Evolutionary conservation across 305 asterid species (phyloP), one percentile per base, ranked within the genome.

Genomic region (Withania somnifera): DNA sequence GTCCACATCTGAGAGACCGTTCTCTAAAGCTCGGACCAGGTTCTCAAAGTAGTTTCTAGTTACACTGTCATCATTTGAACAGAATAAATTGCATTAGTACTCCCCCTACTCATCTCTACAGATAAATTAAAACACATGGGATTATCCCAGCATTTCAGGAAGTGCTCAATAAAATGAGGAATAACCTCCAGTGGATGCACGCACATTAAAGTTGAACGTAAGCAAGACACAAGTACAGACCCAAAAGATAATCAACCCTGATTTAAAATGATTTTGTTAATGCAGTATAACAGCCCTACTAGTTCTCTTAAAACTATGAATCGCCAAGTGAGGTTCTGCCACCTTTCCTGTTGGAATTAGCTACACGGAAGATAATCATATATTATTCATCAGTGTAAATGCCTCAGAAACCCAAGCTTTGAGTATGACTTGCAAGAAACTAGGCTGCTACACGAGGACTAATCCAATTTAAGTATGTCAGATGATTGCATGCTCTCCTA

Each of bases 11-110:
- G 93, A 90, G 34, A 95, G 93, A 58, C 98, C 98, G 19, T 95
- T 95, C 82, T 95, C 98, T 85, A 93, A 86, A 64, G 98, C 98
- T 83, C 89, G 91, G 30, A 95, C 97, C 73, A 95, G 93, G 84
- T 95, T 95, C 90, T 95, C 98, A 84, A 95, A 95, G 90, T 90
- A 95, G 86, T 92, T 95, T 91, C 91, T 89, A 20, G 98, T 95
- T 83, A 95, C 98, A 40, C 98, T 95, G 98, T 90, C 87, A 76
- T 83, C 57, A 82, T 79, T 63, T 73, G 77, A 82, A 81, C 79
- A 52, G 9, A 61, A 81, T n/a, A 52, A 54, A 75, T 50, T 50
- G 68, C 79, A 26, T 50, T 19, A 75, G 63, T 50, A 17, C 40
- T 50, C 80, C 28, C 60, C 26, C 40, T 28, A 75, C 60, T 28